Conservation (phyloP, 106 monocot genomes). For the Dioscorea zingiberensis region DNA sequence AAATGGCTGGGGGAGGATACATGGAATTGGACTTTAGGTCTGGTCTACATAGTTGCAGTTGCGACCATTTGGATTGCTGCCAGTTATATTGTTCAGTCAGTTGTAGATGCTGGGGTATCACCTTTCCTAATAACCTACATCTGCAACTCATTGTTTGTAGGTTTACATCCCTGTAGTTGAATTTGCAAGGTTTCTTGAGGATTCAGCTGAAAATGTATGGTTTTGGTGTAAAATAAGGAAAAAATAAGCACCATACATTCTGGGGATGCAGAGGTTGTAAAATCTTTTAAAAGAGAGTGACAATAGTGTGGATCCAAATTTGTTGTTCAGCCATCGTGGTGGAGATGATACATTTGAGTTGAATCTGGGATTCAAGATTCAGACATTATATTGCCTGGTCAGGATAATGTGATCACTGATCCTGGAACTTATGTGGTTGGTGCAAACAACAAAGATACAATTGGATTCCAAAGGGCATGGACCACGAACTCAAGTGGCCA, state of each 20-base stretch:
- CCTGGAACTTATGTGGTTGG: not conserved
- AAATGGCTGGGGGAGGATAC: conserved; percentile 16
- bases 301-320: not conserved
- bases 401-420: not conserved
- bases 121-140: conserved; percentile 91
- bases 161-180: conserved; percentile 83
- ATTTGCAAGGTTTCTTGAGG: conserved; percentile 50
- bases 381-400: conserved; percentile 6
- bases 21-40: conserved; percentile 72
- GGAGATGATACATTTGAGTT: conserved; percentile 5
- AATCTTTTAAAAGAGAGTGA: conserved; percentile 41
- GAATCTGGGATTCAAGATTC: not conserved
- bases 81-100: conserved; percentile 88
- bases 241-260: conserved; percentile 4
- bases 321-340: not conserved
- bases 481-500: conserved; percentile 59
- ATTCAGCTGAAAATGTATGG: conserved; percentile 30
- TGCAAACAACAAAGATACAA: conserved; percentile 9
- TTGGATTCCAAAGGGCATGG: conserved; percentile 54
- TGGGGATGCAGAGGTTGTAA: conserved; percentile 35
- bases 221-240: conserved; percentile 16
- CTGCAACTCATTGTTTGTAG: conserved; percentile 84
- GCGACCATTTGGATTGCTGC: conserved; percentile 92
- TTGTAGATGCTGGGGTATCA: conserved; percentile 84
- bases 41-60: conserved; percentile 72